Evolutionary conservation across 2,329 filamentous ascomycete species (phyloP), one percentile per base, ranked within the genome.

Genomic region (Akanthomyces uredinophilus): DNA sequence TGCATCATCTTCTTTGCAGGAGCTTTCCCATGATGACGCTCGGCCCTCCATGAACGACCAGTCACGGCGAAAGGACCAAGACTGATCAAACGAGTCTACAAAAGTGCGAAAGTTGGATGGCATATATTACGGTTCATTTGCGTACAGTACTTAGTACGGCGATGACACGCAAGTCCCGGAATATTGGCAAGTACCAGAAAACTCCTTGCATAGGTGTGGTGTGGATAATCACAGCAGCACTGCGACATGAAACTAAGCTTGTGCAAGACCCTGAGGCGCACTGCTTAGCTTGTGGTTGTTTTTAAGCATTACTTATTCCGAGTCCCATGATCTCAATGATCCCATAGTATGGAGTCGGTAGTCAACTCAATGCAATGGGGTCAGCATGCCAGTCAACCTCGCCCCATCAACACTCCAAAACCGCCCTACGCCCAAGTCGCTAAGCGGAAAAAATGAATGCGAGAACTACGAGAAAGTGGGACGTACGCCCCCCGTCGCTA

Each of bases 231-330:
- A 39, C 1, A 14, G 37, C 37, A 39, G 7, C 37, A 16, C 8
- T 39, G 37, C 4, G 37, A 39, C 37, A 16, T 13, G 4, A 39
- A 39, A 37, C 8, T 16, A 39, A 39, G 37, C 37, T n/a, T 43
- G 24, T 32, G 18, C 20, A 50, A 22, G 56, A 59, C 56, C 56
- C 47, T 59, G 35, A 56, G 43, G 20, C 27, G 27, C 4, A 32
- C 46, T 37, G 29, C 56, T 51, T 51, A 59, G 51, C 35, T 35
- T 59, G 46, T 59, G 56, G 56, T 22, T 51, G 43, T n/a, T 39
- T 13, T 13, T 39, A 41, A 44, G 52, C 32, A 22, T 39, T 2
- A 29, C 50, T 50, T 41, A n/a, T 27, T 13, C 22, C 53, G 16
- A 16, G 41, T 44, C 51, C 24, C 41, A 56, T 29, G 37, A 55